Evolutionary conservation across 306 rosid species (phyloP).

Genomic region (Cucurbita pepo): DNA sequence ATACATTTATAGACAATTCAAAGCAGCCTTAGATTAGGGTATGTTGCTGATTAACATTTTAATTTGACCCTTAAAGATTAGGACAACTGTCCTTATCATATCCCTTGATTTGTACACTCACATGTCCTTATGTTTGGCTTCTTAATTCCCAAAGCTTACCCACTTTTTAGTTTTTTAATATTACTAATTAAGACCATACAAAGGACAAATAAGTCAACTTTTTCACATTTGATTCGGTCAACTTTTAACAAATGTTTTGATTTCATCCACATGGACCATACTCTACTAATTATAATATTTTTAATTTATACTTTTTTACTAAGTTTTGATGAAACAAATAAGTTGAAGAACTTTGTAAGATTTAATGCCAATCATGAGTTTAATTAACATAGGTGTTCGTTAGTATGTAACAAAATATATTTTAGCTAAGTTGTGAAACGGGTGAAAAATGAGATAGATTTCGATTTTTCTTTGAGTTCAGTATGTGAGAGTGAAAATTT

Average conservation of each 20-base stretch:
- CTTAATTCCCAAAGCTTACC: background rate
- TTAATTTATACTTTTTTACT: background rate
- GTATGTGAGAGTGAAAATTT: too few species aligned
- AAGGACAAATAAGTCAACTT: background rate
- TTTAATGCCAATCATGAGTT: too few species aligned
- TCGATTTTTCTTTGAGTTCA: too few species aligned
- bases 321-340: too few species aligned
- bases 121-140: background rate
- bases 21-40: background rate
- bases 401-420: too few species aligned
- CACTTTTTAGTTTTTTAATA: background rate
- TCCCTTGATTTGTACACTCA: background rate
- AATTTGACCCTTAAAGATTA: background rate
- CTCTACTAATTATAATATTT: background rate
- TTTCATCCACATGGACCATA: background rate
- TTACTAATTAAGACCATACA: background rate
- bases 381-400: too few species aligned
- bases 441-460: too few species aligned
- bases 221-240: background rate
- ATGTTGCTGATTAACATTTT: background rate
- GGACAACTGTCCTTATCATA: conserved; percentile 1
- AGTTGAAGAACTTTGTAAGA: too few species aligned
- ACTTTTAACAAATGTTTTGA: background rate
- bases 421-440: too few species aligned
- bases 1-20: background rate